These are phyloP conservation scores for Coemansia sp. DNA, from an alignment of 192 early-diverging fungal species.

Conservation along the genomic window DNA sequence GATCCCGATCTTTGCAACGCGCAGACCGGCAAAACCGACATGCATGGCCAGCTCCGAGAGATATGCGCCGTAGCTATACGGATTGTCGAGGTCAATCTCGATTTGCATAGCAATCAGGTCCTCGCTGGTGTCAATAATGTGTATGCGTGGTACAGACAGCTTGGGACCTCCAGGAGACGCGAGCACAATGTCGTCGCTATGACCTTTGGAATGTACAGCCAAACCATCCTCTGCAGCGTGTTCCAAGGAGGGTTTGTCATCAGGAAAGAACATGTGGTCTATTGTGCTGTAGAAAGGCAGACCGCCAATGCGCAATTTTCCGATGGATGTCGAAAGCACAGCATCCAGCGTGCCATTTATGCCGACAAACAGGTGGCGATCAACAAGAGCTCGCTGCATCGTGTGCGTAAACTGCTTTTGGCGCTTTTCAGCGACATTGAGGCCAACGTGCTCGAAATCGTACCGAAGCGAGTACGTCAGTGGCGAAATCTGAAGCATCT, in stretches of 20 bases:
- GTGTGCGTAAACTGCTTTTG: constrained; percentile 27
- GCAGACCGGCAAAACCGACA: constrained; percentile 29
- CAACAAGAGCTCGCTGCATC: constrained; percentile 25
- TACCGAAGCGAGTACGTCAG: constrained; percentile 18
- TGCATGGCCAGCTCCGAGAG: constrained; percentile 34
- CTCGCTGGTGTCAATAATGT: constrained; percentile 33
- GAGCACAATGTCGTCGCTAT: neutral
- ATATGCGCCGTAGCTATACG: constrained; percentile 40
- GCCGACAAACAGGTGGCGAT: constrained; percentile 15
- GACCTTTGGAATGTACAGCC: neutral
- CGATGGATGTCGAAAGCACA: constrained; percentile 29
- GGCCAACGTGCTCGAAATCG: constrained; percentile 33
- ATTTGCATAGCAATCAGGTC: constrained; percentile 21
- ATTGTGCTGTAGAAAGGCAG: constrained; percentile 21
- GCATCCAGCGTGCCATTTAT: constrained; percentile 37
- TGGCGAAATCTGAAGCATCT: constrained; percentile 11
- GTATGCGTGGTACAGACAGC: constrained; percentile 21
- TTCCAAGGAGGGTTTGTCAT: neutral
- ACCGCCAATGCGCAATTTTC: constrained; percentile 19
- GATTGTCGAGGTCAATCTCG: constrained; percentile 28
- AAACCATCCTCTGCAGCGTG: neutral
- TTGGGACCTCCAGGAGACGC: constrained; percentile 1
- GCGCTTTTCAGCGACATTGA: constrained; percentile 18
- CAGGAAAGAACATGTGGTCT: constrained; percentile 11
- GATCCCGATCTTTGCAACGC: constrained; percentile 33